Percentiles rank a stretch among this genome's conserved stretches.
Conservation (phyloP, 2,329 filamentous ascomycete species). For the Diplodia seriata region DNA sequence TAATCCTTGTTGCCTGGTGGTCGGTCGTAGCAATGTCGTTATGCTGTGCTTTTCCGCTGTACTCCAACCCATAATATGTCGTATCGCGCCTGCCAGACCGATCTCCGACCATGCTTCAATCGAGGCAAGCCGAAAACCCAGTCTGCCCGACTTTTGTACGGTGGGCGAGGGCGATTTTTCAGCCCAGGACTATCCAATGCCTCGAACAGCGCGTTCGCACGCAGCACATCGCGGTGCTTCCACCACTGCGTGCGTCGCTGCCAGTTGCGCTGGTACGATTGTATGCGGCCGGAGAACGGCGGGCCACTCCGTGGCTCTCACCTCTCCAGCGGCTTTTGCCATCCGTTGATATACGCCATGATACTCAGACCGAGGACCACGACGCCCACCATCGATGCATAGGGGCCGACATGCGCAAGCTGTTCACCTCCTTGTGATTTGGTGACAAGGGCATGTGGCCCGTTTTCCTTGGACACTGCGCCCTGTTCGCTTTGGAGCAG, state of each 20-base stretch:
- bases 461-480: constrained; percentile 41
- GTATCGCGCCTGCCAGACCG: constrained; percentile 7
- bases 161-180: constrained; percentile 12
- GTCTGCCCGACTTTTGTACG: constrained; percentile 18
- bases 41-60: constrained; percentile 27
- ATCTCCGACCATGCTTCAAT: constrained; percentile 5
- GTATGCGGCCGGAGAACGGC: neutral
- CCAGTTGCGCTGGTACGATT: neutral
- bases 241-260: constrained; percentile 1
- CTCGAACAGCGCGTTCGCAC: neutral
- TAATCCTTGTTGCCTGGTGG: constrained; percentile 25
- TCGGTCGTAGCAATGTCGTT: constrained; percentile 31
- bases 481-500: constrained; percentile 37
- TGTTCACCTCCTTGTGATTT: constrained; percentile 36
- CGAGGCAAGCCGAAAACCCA: constrained; percentile 4
- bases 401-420: constrained; percentile 48
- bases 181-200: constrained; percentile 22
- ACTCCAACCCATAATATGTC: constrained; percentile 15
- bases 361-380: constrained; percentile 50
- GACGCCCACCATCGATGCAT: constrained; percentile 49
- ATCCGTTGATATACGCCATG: constrained; percentile 52
- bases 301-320: constrained; percentile 40
- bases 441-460: constrained; percentile 38
- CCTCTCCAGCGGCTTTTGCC: constrained; percentile 52
- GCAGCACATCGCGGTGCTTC: constrained; percentile 10